Conservation (phyloP, 257 asterid genomes). For the Nicotiana paniculata region DNA sequence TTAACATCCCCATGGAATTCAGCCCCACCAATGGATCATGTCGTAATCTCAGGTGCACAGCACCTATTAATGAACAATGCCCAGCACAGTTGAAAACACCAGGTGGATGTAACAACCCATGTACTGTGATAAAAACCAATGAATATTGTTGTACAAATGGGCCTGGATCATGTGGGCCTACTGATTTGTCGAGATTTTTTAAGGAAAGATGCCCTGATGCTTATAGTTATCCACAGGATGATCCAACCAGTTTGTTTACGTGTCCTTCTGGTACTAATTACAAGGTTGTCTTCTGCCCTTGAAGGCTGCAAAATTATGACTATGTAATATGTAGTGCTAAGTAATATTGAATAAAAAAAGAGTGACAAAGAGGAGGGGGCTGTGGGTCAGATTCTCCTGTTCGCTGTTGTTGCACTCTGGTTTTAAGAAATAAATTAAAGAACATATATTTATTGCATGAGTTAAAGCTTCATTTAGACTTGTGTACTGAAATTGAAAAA, state of each 20-base stretch:
- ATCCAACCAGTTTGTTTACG: conserved; percentile 35
- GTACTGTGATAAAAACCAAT: conserved; percentile 19
- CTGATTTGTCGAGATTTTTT: conserved; percentile 16
- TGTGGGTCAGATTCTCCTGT: neutral
- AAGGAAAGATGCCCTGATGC: conserved; percentile 45
- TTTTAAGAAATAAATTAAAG: too few species aligned
- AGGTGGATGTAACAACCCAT: conserved; percentile 40
- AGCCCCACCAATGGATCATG: conserved; percentile 11
- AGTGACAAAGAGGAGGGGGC: neutral
- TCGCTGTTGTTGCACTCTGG: neutral
- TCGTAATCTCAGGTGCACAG: conserved; percentile 22
- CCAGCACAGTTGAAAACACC: conserved; percentile 28
- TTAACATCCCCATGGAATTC: conserved; percentile 22
- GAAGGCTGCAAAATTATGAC: neutral
- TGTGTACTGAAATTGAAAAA: too few species aligned
- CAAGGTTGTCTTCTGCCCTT: conserved; percentile 52
- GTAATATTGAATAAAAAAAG: neutral
- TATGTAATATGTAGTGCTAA: neutral
- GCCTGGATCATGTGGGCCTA: conserved; percentile 35
- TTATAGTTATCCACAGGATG: conserved; percentile 49
- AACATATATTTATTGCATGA: too few species aligned
- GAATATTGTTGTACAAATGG: conserved; percentile 46
- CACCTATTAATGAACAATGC: conserved; percentile 27
- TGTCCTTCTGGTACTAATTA: conserved; percentile 45
- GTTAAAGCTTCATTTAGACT: too few species aligned